A percentile compares a stretch with the other conserved stretches of the same genome.
Conservation (phyloP, 768 basidiomycete genomes). For the Chlorophyllum brunneum region DNA sequence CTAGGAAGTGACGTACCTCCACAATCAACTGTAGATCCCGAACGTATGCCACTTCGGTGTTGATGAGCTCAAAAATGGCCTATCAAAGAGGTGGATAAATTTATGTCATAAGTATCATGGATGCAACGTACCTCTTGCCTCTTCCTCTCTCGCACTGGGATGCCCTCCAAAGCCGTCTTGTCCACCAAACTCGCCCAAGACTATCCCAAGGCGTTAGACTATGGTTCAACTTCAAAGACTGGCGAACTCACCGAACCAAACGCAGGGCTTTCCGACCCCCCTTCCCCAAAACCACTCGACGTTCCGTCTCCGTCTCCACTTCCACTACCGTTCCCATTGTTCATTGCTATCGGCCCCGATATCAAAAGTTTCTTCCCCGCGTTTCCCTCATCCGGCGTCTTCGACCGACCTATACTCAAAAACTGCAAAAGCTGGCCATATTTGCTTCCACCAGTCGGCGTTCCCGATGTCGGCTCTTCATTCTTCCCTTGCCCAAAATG, state of each 20-base stretch:
- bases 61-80: slow-evolving; percentile 94
- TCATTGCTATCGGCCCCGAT: slow-evolving; percentile 61
- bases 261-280: slow-evolving; percentile 49
- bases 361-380: slow-evolving; percentile 46
- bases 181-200: slow-evolving; percentile 95
- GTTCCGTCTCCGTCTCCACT: slow-evolving; percentile 2
- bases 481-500: neutral
- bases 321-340: slow-evolving; percentile 1
- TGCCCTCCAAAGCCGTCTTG: slow-evolving; percentile 73
- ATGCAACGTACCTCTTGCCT: slow-evolving; percentile 70
- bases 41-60: slow-evolving; percentile 87
- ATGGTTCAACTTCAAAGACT: slow-evolving; percentile 8
- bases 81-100: slow-evolving; percentile 20
- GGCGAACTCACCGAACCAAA: slow-evolving; percentile 59
- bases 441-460: slow-evolving; percentile 22
- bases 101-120: neutral
- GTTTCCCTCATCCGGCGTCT: slow-evolving; percentile 39
- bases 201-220: slow-evolving; percentile 37
- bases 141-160: slow-evolving; percentile 74
- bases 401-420: slow-evolving; percentile 46
- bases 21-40: slow-evolving; percentile 90
- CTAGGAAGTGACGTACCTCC: slow-evolving; percentile 49
- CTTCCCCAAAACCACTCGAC: slow-evolving; percentile 19
- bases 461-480: slow-evolving; percentile 7
- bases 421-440: slow-evolving; percentile 58